Conservation (phyloP, 140 eudicot species). For the Flaveria floridana region DNA sequence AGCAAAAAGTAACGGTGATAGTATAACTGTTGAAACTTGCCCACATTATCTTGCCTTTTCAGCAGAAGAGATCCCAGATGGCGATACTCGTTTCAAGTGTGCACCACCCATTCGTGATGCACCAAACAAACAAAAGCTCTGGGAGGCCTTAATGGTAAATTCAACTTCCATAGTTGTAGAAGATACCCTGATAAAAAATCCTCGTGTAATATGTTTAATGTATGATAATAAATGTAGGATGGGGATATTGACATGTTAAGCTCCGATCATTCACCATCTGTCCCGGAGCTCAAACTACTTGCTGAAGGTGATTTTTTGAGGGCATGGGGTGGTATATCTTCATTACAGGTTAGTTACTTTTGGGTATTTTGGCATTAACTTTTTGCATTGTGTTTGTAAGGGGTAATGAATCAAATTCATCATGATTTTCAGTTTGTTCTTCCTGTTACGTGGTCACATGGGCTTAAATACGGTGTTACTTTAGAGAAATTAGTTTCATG, state of each 20-base stretch:
- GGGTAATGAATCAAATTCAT: background rate
- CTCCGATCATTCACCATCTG: slow-evolving; percentile 96
- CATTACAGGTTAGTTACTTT: slow-evolving; percentile 67
- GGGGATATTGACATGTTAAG: slow-evolving; percentile 93
- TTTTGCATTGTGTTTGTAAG: background rate
- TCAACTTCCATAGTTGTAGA: background rate
- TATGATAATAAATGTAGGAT: slow-evolving; percentile 42
- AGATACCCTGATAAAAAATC: background rate
- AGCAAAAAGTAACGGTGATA: slow-evolving; percentile 84
- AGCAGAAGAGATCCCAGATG: slow-evolving; percentile 82
- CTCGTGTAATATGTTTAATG: background rate
- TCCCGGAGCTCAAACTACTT: slow-evolving; percentile 82
- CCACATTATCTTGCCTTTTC: slow-evolving; percentile 97
- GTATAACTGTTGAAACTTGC: slow-evolving; percentile 90
- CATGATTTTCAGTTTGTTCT: slow-evolving; percentile 67
- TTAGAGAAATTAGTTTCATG: slow-evolving; percentile 75
- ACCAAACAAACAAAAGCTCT: slow-evolving; percentile 66
- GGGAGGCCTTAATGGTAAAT: slow-evolving; percentile 83
- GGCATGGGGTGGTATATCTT: slow-evolving; percentile 99
- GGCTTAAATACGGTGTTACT: slow-evolving; percentile 76
- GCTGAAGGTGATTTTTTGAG: slow-evolving; percentile 76
- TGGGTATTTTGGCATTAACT: background rate
- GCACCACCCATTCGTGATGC: slow-evolving; percentile 92
- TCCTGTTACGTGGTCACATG: slow-evolving; percentile 91
- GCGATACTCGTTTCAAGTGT: slow-evolving; percentile 96